A percentile compares a stretch with the other conserved stretches of the same genome.
Conservation (phyloP, 169 alveolate species). For the Theileria annulata region DNA sequence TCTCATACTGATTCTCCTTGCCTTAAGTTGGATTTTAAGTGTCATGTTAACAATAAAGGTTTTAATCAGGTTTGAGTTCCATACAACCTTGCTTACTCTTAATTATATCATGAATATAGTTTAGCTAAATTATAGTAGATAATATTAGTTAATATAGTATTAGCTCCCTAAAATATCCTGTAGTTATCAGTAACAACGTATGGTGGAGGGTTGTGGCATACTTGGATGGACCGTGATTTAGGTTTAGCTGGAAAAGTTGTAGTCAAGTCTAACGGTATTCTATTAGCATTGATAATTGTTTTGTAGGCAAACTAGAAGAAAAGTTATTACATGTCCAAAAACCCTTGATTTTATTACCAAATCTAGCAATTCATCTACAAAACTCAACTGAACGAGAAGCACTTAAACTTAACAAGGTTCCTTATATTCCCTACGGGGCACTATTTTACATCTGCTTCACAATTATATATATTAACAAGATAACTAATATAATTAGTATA, state of each 20-base stretch:
- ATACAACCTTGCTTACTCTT: neutral
- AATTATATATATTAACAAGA: constrained; percentile 9
- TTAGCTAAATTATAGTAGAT: too few species aligned
- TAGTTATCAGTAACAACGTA: constrained; percentile 72
- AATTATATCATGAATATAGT: too few species aligned
- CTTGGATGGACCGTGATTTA: constrained; percentile 97
- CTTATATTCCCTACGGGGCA: constrained; percentile 7
- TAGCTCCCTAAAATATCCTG: too few species aligned
- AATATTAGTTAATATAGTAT: too few species aligned
- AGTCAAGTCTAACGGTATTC: constrained; percentile 73
- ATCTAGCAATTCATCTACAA: constrained; percentile 92
- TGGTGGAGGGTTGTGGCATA: constrained; percentile 97
- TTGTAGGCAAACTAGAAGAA: constrained; percentile 71
- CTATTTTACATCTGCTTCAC: neutral
- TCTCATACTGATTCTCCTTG: constrained; percentile 69
- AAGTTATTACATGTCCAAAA: constrained; percentile 82
- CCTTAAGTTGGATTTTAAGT: constrained; percentile 59
- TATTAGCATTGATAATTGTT: neutral
- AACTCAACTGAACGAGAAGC: constrained; percentile 79
- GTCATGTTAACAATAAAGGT: constrained; percentile 31
- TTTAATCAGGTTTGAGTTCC: constrained; percentile 44
- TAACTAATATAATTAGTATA: neutral
- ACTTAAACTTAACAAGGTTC: constrained; percentile 53
- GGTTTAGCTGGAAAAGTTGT: constrained; percentile 94
- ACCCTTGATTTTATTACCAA: constrained; percentile 91